A percentile compares a stretch with the other conserved stretches of the same genome.
Conservation (phyloP, 1,139 yeast genomes). For the Debaryomyces udenii region DNA sequence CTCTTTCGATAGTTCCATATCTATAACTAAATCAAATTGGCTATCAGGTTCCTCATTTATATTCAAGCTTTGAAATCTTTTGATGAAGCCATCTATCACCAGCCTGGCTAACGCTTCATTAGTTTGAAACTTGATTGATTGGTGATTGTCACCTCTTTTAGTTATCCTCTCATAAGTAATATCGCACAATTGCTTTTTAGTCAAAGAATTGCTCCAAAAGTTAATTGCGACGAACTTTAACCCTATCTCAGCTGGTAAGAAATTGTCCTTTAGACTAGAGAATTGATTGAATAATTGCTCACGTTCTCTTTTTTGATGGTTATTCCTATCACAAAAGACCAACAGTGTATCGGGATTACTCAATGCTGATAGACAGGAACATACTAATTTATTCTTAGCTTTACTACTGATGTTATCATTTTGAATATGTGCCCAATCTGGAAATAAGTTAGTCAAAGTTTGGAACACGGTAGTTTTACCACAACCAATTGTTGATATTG, state of each 20-base stretch:
- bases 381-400: constrained; percentile 54
- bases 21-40: constrained; percentile 64
- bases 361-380: constrained; percentile 46
- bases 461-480: constrained; percentile 88
- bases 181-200: constrained; percentile 40
- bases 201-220: constrained; percentile 48
- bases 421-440: constrained; percentile 78
- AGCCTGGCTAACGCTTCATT: constrained; percentile 49
- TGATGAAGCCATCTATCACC: constrained; percentile 75
- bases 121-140: constrained; percentile 63
- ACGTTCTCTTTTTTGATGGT: constrained; percentile 73
- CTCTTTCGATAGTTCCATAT: constrained; percentile 48
- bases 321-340: constrained; percentile 83
- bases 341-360: constrained; percentile 33
- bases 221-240: constrained; percentile 67
- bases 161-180: constrained; percentile 64
- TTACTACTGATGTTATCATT: constrained; percentile 72
- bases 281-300: constrained; percentile 64
- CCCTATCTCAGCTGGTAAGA: constrained; percentile 32
- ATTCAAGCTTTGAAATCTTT: constrained; percentile 65
- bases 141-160: constrained; percentile 86
- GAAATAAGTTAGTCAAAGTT: constrained; percentile 58
- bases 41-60: constrained; percentile 58
- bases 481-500: constrained; percentile 91
- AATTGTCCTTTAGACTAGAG: constrained; percentile 35